phyloP scores from a whole-genome alignment of 2,329 filamentous ascomycete genomes.

The Aspergillus udagawae region DNA sequence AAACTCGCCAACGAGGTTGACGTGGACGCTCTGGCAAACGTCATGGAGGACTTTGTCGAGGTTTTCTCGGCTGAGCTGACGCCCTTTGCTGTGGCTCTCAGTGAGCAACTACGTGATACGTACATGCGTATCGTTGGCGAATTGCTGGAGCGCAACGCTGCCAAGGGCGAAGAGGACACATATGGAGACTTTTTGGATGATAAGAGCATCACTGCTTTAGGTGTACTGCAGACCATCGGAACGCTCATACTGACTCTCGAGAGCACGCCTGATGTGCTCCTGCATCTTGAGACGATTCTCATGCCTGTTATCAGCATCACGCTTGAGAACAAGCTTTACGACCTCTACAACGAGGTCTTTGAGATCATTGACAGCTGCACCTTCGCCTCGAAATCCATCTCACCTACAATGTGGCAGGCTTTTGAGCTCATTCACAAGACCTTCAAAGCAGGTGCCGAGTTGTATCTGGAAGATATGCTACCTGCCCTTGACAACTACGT shows the following conservation, averaged over 20 bases:
- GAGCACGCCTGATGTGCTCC: constrained; percentile 90
- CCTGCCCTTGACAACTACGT: constrained; percentile 97
- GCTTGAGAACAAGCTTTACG: constrained; percentile 94
- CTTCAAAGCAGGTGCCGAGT: constrained; percentile 93
- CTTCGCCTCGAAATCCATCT: constrained; percentile 93
- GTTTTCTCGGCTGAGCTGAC: constrained; percentile 97
- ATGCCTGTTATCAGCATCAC: constrained; percentile 98
- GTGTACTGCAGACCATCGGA: constrained; percentile 94
- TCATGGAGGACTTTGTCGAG: constrained; percentile 99
- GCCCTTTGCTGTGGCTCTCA: constrained; percentile 92
- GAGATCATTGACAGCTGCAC: constrained; percentile 99
- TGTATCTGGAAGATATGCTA: constrained; percentile 98
- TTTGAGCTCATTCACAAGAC: constrained; percentile 96
- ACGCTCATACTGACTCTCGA: constrained; percentile 95
- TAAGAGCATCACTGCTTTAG: constrained; percentile 96
- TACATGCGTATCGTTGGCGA: constrained; percentile 92
- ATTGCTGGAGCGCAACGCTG: constrained; percentile 77
- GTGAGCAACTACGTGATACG: constrained; percentile 91
- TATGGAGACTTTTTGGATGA: constrained; percentile 93
- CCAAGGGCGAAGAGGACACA: constrained; percentile 70
- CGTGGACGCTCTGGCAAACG: constrained; percentile 92
- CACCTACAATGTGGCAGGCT: constrained; percentile 95
- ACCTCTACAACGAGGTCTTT: constrained; percentile 96
- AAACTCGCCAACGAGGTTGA: constrained; percentile 98
- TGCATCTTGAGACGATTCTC: constrained; percentile 90